These are phyloP conservation scores for Chalara sp. DNA, from an alignment of 2,329 filamentous ascomycete genomes.

Conservation along the genomic window DNA sequence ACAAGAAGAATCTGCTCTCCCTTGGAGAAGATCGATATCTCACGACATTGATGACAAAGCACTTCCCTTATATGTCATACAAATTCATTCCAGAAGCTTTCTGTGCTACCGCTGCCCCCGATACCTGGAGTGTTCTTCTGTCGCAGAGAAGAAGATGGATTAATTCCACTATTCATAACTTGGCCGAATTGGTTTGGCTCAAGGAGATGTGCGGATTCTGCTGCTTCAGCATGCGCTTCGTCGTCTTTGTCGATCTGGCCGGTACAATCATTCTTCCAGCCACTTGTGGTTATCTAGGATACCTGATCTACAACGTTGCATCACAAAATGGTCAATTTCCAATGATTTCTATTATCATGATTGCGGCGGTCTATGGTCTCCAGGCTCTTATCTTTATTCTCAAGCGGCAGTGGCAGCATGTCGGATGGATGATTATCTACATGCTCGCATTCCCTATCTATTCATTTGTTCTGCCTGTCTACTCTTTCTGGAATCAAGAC, in stretches of 20 bases:
- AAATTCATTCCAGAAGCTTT: constrained; percentile 94
- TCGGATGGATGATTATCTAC: constrained; percentile 99
- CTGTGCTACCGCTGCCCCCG: constrained; percentile 87
- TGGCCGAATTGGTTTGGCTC: constrained; percentile 82
- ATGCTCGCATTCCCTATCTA: constrained; percentile 92
- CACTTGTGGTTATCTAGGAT: constrained; percentile 79
- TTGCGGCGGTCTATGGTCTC: constrained; percentile 89
- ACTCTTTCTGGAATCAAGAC: constrained; percentile 99
- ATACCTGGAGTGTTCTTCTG: constrained; percentile 86
- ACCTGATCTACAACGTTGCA: constrained; percentile 75
- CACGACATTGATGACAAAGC: constrained; percentile 95
- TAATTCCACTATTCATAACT: constrained; percentile 96
- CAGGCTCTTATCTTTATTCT: constrained; percentile 95
- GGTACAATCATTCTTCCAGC: constrained; percentile 90
- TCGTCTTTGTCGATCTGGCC: constrained; percentile 89
- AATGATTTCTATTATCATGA: constrained; percentile 77
- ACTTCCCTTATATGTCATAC: constrained; percentile 92
- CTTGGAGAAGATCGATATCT: constrained; percentile 96
- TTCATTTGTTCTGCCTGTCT: constrained; percentile 83
- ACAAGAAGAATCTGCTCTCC: constrained; percentile 87
- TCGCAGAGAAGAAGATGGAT: constrained; percentile 99
- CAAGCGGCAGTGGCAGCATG: constrained; percentile 95
- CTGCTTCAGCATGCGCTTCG: constrained; percentile 95
- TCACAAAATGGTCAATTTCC: constrained; percentile 70
- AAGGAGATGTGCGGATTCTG: constrained; percentile 98